Percentiles rank a stretch among this genome's conserved stretches.
phyloP scores from a whole-genome alignment of 805 yeast species.

The Spathaspora hagerdaliae region DNA sequence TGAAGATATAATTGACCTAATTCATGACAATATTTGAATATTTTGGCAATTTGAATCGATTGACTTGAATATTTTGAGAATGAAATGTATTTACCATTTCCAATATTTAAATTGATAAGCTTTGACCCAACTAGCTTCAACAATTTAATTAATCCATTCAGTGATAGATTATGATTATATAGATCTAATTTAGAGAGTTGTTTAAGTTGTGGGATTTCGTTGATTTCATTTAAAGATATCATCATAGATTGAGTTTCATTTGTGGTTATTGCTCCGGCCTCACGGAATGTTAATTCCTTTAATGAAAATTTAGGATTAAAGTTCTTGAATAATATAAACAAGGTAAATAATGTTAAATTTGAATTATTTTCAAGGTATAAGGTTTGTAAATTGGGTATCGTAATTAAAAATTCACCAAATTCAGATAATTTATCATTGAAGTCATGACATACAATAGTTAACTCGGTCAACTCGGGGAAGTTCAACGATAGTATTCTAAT shows the following conservation, averaged over 20 bases:
- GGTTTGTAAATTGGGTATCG: conserved; percentile 12
- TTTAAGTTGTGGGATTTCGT: conserved; percentile 21
- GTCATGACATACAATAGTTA: conserved; percentile 30
- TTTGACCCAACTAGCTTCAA: conserved; percentile 27
- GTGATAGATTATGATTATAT: conserved; percentile 38
- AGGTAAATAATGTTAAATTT: conserved; percentile 21
- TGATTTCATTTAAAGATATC: conserved; percentile 16
- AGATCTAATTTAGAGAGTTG: conserved; percentile 29
- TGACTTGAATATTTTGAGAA: conserved; percentile 11
- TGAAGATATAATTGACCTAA: conserved; percentile 22
- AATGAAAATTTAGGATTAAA: conserved; percentile 25
- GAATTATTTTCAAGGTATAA: conserved; percentile 32
- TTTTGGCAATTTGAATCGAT: not conserved
- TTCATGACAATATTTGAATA: conserved; percentile 1
- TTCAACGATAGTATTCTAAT: conserved; percentile 19
- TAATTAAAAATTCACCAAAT: conserved; percentile 25
- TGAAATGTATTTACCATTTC: conserved; percentile 28
- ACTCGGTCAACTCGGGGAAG: conserved; percentile 20
- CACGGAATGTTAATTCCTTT: conserved; percentile 26
- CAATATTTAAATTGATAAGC: conserved; percentile 30
- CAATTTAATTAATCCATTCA: conserved; percentile 35
- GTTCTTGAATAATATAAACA: conserved; percentile 25
- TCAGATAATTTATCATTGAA: conserved; percentile 21
- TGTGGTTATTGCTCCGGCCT: conserved; percentile 20
- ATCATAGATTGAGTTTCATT: not conserved